phyloP scores from a whole-genome alignment of 2,329 filamentous ascomycete genomes.

The Penicillium janthinellum region DNA sequence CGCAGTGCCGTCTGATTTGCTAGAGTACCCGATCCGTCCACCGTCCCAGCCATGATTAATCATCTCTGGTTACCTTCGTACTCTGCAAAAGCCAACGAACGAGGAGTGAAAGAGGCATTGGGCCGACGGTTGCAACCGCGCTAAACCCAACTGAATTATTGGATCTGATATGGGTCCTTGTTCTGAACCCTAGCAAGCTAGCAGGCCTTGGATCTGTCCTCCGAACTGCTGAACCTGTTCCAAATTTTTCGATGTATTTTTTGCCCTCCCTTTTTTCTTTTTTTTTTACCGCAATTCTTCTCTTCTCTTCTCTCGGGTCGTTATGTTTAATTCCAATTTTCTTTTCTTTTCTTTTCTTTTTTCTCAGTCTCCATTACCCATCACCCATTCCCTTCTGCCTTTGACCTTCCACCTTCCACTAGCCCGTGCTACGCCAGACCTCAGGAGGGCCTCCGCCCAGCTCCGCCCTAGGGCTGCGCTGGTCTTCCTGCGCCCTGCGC shows the following conservation, averaged over 20 bases:
- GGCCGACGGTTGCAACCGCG: constrained; percentile 32
- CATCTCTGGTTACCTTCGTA: neutral
- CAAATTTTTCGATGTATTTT: neutral
- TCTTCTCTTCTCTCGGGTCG: constrained; percentile 7
- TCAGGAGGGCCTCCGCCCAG: constrained; percentile 18
- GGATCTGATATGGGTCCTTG: constrained; percentile 39
- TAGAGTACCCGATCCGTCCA: neutral
- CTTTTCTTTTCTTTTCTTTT: constrained; percentile 1
- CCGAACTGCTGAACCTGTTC: constrained; percentile 17
- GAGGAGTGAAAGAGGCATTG: constrained; percentile 13
- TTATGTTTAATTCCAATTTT: neutral
- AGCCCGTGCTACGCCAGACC: constrained; percentile 14
- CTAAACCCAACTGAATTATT: constrained; percentile 37
- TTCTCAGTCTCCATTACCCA: constrained; percentile 3
- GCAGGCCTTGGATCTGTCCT: constrained; percentile 21
- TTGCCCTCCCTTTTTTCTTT: neutral
- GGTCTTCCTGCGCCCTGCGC: constrained; percentile 11
- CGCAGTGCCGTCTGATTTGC: too few species aligned
- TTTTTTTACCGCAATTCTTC: constrained; percentile 1
- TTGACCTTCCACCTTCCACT: neutral
- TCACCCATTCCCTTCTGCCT: constrained; percentile 9
- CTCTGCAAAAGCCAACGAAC: neutral
- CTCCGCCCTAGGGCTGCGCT: constrained; percentile 16
- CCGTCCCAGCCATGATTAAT: neutral
- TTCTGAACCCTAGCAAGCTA: constrained; percentile 15